Evolutionary conservation across 345 rosid genomes (phyloP).

Genomic region (Eutrema japonicum): DNA sequence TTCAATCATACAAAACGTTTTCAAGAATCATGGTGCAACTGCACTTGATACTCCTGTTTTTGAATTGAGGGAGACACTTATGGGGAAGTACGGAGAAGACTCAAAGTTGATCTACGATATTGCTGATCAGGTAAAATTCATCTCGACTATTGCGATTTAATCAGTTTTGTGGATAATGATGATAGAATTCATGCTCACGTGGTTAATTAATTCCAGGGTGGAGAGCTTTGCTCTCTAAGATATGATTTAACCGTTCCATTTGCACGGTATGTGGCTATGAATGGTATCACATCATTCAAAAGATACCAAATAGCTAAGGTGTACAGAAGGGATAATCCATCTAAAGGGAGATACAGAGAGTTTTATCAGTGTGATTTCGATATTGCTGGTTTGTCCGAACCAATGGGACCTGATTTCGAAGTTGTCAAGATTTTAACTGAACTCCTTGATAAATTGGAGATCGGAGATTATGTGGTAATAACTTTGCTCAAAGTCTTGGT

Average conservation of each 20-base stretch:
- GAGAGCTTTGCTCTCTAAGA: slow-evolving; percentile 91
- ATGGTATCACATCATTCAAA: slow-evolving; percentile 78
- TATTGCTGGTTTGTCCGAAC: slow-evolving; percentile 85
- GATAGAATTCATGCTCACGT: slow-evolving; percentile 1
- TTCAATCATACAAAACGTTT: slow-evolving; percentile 70
- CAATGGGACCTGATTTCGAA: slow-evolving; percentile 97
- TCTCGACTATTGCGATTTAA: background rate
- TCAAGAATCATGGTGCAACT: slow-evolving; percentile 90
- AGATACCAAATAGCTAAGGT: slow-evolving; percentile 92
- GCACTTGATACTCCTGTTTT: slow-evolving; percentile 96
- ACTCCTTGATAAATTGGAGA: slow-evolving; percentile 74
- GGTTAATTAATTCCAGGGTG: slow-evolving; percentile 66
- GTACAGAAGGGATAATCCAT: slow-evolving; percentile 92
- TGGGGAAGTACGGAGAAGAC: slow-evolving; percentile 95
- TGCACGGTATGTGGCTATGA: slow-evolving; percentile 91
- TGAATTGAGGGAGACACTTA: slow-evolving; percentile 91
- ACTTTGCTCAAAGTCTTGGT: background rate
- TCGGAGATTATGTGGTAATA: slow-evolving; percentile 88
- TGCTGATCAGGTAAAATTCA: slow-evolving; percentile 80
- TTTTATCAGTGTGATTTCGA: slow-evolving; percentile 97
- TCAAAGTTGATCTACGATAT: slow-evolving; percentile 91
- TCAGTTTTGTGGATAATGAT: slow-evolving; percentile 3
- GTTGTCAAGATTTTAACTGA: slow-evolving; percentile 72
- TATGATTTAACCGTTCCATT: slow-evolving; percentile 96
- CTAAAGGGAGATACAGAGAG: slow-evolving; percentile 92